A percentile compares a stretch with the other conserved stretches of the same genome.
These are phyloP conservation scores for Ustilago cynodontis DNA, from an alignment of 1,284 basidiomycete species.

Conservation along the genomic window DNA sequence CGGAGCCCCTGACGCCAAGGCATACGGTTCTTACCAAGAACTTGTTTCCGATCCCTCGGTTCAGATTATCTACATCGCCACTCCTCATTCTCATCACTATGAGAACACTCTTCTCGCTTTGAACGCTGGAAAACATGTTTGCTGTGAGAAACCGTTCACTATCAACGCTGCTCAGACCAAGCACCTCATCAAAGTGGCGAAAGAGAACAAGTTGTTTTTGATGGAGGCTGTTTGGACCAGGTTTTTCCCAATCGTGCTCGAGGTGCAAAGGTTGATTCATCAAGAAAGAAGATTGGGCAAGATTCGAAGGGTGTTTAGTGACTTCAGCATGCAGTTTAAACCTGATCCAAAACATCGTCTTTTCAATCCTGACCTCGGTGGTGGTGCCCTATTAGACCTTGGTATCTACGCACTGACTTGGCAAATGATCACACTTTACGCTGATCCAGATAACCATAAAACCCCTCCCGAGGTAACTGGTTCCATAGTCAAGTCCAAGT, in stretches of 20 bases:
- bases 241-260: constrained; percentile 58
- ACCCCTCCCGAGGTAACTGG: constrained; percentile 73
- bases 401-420: constrained; percentile 70
- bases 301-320: constrained; percentile 46
- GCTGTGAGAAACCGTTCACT: constrained; percentile 71
- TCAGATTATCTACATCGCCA: constrained; percentile 74
- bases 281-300: constrained; percentile 51
- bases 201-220: constrained; percentile 68
- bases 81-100: constrained; percentile 88
- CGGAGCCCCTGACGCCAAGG: constrained; percentile 74
- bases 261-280: constrained; percentile 52
- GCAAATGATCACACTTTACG: constrained; percentile 56
- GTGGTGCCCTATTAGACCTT: constrained; percentile 83
- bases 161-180: constrained; percentile 73
- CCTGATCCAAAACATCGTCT: constrained; percentile 78
- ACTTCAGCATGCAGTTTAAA: constrained; percentile 47
- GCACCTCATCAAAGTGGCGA: constrained; percentile 79
- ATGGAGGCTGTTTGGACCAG: constrained; percentile 65
- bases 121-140: constrained; percentile 83
- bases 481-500: constrained; percentile 78
- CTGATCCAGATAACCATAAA: constrained; percentile 73
- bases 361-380: constrained; percentile 82
- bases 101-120: constrained; percentile 81
- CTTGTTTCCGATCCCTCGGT: constrained; percentile 79
- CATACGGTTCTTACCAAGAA: constrained; percentile 82